Conservation (phyloP, 345 rosid species). For the Mercurialis annua region DNA sequence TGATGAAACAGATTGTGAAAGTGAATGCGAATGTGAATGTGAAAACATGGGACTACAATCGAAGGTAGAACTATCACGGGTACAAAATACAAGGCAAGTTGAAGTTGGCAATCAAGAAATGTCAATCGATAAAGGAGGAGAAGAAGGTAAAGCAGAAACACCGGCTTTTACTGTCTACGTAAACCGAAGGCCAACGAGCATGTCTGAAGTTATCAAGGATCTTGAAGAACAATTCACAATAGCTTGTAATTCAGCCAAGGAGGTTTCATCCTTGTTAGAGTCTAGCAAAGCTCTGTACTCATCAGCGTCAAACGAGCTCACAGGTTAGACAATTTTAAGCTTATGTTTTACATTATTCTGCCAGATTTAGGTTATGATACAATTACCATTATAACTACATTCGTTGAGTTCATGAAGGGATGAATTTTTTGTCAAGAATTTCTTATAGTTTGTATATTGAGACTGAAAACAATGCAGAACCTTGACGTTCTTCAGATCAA, state of each 20-base stretch:
- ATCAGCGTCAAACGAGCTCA: conserved; percentile 51
- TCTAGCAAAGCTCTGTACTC: conserved; percentile 67
- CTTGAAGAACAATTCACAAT: conserved; percentile 72
- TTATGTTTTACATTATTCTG: neutral
- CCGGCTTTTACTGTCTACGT: conserved; percentile 91
- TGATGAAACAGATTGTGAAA: conserved; percentile 41
- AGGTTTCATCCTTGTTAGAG: conserved; percentile 74
- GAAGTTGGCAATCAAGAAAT: conserved; percentile 53
- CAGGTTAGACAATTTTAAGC: conserved; percentile 44
- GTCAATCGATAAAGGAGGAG: conserved; percentile 37
- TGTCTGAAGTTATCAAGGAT: conserved; percentile 92
- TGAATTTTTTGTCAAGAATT: neutral
- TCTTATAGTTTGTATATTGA: neutral
- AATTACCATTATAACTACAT: neutral
- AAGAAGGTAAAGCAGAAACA: conserved; percentile 46
- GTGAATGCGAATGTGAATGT: conserved; percentile 37
- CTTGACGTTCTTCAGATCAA: neutral
- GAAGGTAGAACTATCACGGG: conserved; percentile 43
- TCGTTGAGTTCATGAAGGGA: neutral
- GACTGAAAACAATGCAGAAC: neutral
- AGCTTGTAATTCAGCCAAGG: conserved; percentile 66
- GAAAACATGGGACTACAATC: conserved; percentile 40
- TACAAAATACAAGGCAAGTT: conserved; percentile 49
- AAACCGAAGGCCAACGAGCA: conserved; percentile 83
- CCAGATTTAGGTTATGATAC: neutral